Base-by-base conservation (phyloP, 441 rosid genomes). In the Brassica balearica region DNA sequence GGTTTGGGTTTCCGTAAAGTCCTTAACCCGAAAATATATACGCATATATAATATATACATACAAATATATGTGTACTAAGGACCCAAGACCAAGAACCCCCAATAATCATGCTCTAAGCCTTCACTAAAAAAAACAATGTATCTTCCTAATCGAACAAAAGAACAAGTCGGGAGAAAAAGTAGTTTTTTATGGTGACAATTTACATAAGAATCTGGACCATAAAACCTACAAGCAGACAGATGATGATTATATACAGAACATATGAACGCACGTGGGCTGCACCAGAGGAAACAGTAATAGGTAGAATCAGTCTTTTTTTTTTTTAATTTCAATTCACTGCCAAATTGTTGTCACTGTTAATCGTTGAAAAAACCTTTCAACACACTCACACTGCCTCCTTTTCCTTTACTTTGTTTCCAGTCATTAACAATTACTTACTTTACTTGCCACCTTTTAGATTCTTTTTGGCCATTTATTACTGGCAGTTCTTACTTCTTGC, bases 361-460 rank as follows among this genome's bases (percentile, higher is more conserved):
- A 85, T 85, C 89, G 92, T 90, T 88, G 94, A 90, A 88, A 23
- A 23, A 59, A 27, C 14, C 29, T 32, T 51, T 46, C 72, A 66
- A 68, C 29, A 10, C 43, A 71, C 68, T 77, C 6, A 71, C 71
- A 48, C 66, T 64, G 66, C 48, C 62, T 55, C 55, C 65, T 59
- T n/a, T 38, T 55, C 1, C 34, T 32, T 29, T 46, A 14, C 61
- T 48, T 20, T 22, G 36, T 10, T 63, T 36, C 36, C 68, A 68
- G 19, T 75, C 22, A 68, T 60, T 29, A 68, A 68, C 63, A 14
- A 74, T 55, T 36, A 64, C 36, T 73, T 64, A 17, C 61, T 63
- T 63, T 65, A 17, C 53, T 65, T 65, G 23, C 51, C 38, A 17
- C 27, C 15, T 65, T n/a, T 17, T 65, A 34, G 14, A 65, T 34